Base-by-base conservation (phyloP, 306 rosid species). In the Spatholobus suberectus region DNA sequence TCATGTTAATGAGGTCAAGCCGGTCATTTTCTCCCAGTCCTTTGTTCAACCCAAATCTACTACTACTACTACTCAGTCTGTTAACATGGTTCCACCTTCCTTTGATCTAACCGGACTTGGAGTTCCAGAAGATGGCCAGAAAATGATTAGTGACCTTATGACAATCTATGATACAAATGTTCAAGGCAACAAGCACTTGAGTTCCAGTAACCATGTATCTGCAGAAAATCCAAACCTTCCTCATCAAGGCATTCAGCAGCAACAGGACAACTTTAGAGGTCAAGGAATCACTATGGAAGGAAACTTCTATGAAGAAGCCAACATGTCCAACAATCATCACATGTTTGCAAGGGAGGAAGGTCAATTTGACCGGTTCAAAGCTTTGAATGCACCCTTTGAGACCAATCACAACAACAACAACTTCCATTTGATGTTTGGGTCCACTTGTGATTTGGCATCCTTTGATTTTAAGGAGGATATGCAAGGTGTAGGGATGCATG, bases 71-170 rank as follows among this genome's bases (percentile, higher is more conserved):
- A 13, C 85, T 67, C 81, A 87, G 4, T 52, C 90, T 2, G 86
- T 86, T 14, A 88, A 79, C 79, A 17, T 86, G 12, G 84, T 84
- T 57, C 78, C 77, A 1, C 80, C 91, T 8, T 73, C 89, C 10
- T 77, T 88, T 3, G 86, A 90, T 83, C 70, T 90, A 32, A 81
- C 92, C 0, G 88, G 89, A 8, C 87, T 90, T 7, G 90, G 88
- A 20, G 94, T 90, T 82, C 85, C 94, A 1, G 90, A 90, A 73
- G 94, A 90, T 37, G 92, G 87, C 24, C 89, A 90, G 73, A 90
- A 89, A 70, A 78, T 83, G 79, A 90, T 90, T 15, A 78, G 81
- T 13, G 90, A 89, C 75, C 92, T 90, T 10, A 87, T 90, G 92
- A 54, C 94, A 3, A 77, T 85, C 74, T 90, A 88, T 61, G 92